Evolutionary conservation across 2,329 filamentous ascomycete genomes (phyloP).

Genomic region (Emergomyces orientalis): DNA sequence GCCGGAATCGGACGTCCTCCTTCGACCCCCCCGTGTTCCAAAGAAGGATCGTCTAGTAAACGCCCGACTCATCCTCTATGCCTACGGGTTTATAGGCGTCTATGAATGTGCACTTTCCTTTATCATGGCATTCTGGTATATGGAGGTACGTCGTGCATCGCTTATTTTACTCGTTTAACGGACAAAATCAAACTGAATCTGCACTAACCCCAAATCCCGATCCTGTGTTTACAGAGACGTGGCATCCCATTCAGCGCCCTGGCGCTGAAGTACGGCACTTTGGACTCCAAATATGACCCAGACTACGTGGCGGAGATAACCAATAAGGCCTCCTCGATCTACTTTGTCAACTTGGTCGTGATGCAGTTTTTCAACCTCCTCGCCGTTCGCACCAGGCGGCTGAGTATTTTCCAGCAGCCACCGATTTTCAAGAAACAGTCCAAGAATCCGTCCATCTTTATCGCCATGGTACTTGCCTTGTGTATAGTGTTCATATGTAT

Average conservation of each 20-base stretch:
- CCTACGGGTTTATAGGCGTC: constrained; percentile 62
- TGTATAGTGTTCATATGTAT: constrained; percentile 60
- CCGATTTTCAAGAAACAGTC: constrained; percentile 56
- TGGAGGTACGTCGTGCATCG: constrained; percentile 22
- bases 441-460: constrained; percentile 60
- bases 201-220: constrained; percentile 19
- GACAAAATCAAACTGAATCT: constrained; percentile 14
- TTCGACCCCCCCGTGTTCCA: constrained; percentile 57
- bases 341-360: constrained; percentile 71
- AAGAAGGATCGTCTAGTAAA: constrained; percentile 65
- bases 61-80: constrained; percentile 61
- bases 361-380: constrained; percentile 67
- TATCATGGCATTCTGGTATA: constrained; percentile 59
- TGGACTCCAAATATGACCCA: constrained; percentile 43
- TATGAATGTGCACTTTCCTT: constrained; percentile 53
- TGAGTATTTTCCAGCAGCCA: constrained; percentile 63
- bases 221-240: constrained; percentile 26
- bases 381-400: constrained; percentile 54
- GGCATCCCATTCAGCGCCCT: constrained; percentile 56
- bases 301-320: constrained; percentile 48
- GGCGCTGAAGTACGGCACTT: constrained; percentile 58
- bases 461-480: constrained; percentile 60
- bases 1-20: constrained; percentile 65
- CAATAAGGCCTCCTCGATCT: constrained; percentile 61
- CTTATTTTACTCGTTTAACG: constrained; percentile 27